A percentile compares a stretch with the other conserved stretches of the same genome.
These are phyloP conservation scores for Pichia insulana DNA, from an alignment of 805 yeast genomes.

Conservation along the genomic window DNA sequence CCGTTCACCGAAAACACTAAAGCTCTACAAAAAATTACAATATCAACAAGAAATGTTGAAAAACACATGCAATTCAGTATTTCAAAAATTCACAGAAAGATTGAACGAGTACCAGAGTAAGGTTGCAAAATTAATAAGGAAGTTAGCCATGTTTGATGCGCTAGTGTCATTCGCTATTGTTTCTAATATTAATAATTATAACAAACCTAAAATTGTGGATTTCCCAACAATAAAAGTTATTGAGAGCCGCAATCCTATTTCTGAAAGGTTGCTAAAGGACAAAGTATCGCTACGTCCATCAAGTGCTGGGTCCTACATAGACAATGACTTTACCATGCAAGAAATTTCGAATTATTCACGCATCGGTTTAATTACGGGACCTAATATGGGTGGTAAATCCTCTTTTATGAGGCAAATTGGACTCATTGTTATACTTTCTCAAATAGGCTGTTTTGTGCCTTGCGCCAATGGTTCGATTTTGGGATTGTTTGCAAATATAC, in stretches of 20 bases:
- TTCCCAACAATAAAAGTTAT: constrained; percentile 40
- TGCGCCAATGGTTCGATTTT: constrained; percentile 43
- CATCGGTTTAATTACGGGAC: constrained; percentile 67
- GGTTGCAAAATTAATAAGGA: constrained; percentile 35
- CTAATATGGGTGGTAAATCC: constrained; percentile 85
- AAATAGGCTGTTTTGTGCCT: constrained; percentile 70
- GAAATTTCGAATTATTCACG: constrained; percentile 31
- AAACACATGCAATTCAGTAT: constrained; percentile 39
- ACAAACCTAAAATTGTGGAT: constrained; percentile 43
- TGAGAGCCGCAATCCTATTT: constrained; percentile 40
- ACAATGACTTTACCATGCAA: constrained; percentile 52
- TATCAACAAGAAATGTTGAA: constrained; percentile 51
- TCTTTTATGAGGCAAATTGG: constrained; percentile 71
- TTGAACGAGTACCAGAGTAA: constrained; percentile 31
- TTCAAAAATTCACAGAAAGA: constrained; percentile 30
- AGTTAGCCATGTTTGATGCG: constrained; percentile 56
- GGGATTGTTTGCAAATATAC: constrained; percentile 53
- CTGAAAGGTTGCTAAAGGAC: constrained; percentile 16
- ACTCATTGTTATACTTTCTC: constrained; percentile 60
- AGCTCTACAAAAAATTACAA: constrained; percentile 45
- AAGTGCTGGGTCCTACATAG: constrained; percentile 37
- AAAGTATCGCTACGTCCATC: not conserved
- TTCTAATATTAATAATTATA: constrained; percentile 38
- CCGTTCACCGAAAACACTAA: constrained; percentile 50
- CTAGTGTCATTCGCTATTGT: constrained; percentile 57